Percentiles rank a stretch among this genome's conserved stretches.
phyloP scores from a whole-genome alignment of 2,329 filamentous ascomycete genomes.

The Cordyceps cicadae region DNA sequence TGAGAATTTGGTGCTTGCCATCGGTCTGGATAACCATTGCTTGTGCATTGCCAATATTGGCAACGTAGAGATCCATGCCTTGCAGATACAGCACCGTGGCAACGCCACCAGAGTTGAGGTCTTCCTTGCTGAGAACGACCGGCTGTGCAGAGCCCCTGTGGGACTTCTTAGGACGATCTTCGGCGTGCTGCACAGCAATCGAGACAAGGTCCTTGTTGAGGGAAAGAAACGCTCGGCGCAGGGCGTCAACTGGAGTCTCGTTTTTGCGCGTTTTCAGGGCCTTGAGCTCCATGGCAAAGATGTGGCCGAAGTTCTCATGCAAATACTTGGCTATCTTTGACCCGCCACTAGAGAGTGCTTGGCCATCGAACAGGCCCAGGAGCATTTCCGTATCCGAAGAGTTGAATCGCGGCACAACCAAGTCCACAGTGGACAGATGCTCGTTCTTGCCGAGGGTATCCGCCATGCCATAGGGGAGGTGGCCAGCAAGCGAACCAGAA shows the following conservation, averaged over 20 bases:
- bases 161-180: slow-evolving; percentile 58
- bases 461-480: slow-evolving; percentile 93
- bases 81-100: slow-evolving; percentile 88
- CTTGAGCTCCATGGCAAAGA: slow-evolving; percentile 76
- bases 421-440: slow-evolving; percentile 89
- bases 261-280: slow-evolving; percentile 55
- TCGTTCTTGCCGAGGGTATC: slow-evolving; percentile 90
- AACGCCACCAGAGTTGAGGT: slow-evolving; percentile 81
- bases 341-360: slow-evolving; percentile 78
- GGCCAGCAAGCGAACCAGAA: slow-evolving; percentile 87
- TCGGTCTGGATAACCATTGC: slow-evolving; percentile 92
- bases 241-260: slow-evolving; percentile 73
- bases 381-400: slow-evolving; percentile 84
- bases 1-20: slow-evolving; percentile 73
- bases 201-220: slow-evolving; percentile 93
- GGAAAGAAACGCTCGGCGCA: slow-evolving; percentile 76
- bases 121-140: slow-evolving; percentile 77
- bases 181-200: slow-evolving; percentile 69
- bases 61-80: slow-evolving; percentile 83
- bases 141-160: slow-evolving; percentile 66
- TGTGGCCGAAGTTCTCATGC: slow-evolving; percentile 87
- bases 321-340: slow-evolving; percentile 95
- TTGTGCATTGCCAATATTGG: slow-evolving; percentile 91
- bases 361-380: slow-evolving; percentile 91
- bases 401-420: slow-evolving; percentile 88